phyloP scores from a whole-genome alignment of 495 filamentous ascomycete species.

The Cenococcum geophilum region DNA sequence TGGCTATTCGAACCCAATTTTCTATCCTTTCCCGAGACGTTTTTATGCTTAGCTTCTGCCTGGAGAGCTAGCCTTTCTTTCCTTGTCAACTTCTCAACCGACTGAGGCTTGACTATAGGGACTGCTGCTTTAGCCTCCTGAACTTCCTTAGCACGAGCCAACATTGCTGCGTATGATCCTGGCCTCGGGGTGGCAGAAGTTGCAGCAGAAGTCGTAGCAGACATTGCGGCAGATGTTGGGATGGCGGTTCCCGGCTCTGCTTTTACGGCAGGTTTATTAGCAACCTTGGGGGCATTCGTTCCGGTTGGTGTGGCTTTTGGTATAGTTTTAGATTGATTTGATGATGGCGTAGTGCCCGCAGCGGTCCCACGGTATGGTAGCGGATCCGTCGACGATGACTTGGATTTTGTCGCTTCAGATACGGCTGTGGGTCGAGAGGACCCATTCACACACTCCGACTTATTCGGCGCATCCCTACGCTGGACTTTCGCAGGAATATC shows the following conservation, averaged over 20 bases:
- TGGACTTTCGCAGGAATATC: background rate
- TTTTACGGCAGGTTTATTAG: background rate
- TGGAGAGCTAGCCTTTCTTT: slow-evolving; percentile 30
- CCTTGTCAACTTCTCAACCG: slow-evolving; percentile 40
- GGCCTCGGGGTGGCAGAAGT: background rate
- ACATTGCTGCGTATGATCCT: slow-evolving; percentile 54
- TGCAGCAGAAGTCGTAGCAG: no score
- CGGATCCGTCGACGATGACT: background rate
- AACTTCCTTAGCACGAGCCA: slow-evolving; percentile 56
- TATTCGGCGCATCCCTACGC: slow-evolving; percentile 1
- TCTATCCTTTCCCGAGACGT: slow-evolving; percentile 20
- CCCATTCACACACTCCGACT: background rate
- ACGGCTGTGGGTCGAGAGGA: background rate
- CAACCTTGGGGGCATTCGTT: background rate
- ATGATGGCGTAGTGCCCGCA: slow-evolving; percentile 1
- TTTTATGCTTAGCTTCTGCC: slow-evolving; percentile 27
- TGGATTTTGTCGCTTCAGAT: slow-evolving; percentile 8
- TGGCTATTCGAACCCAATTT: slow-evolving; percentile 8
- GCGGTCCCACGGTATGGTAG: slow-evolving; percentile 8
- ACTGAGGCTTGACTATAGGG: slow-evolving; percentile 44
- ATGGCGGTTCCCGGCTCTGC: background rate
- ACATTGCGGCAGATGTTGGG: background rate
- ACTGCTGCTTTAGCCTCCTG: slow-evolving; percentile 37
- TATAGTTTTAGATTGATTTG: slow-evolving; percentile 6
- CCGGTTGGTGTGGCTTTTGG: background rate